Evolutionary conservation across 306 rosid species (phyloP).

Genomic region (Comarum palustre): DNA sequence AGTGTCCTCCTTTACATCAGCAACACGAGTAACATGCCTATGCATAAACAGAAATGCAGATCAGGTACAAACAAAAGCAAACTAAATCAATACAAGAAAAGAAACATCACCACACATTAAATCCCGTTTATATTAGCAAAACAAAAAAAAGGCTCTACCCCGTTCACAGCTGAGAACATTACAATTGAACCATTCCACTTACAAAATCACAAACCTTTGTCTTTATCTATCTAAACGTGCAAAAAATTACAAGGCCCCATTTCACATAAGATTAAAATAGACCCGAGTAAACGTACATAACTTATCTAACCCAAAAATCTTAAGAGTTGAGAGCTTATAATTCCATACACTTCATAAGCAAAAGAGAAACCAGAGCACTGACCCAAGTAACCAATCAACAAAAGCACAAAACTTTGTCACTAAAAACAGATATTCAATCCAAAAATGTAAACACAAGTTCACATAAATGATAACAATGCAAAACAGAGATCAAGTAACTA

Average conservation of each 20-base stretch:
- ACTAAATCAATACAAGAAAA: neutral
- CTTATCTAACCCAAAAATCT: neutral
- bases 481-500: neutral
- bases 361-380: neutral
- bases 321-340: neutral
- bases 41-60: neutral
- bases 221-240: neutral
- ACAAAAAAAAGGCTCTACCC: neutral
- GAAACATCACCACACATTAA: neutral
- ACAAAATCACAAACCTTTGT: neutral
- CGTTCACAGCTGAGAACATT: neutral
- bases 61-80: neutral
- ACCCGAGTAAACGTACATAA: neutral
- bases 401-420: neutral
- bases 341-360: neutral
- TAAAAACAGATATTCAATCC: neutral
- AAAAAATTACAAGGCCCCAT: neutral
- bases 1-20: constrained; percentile 81
- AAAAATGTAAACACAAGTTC: neutral
- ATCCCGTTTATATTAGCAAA: neutral
- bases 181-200: neutral
- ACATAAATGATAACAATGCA: neutral
- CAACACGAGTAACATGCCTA: constrained; percentile 93
- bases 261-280: neutral
- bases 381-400: too few species aligned